Evolutionary conservation across 2,329 filamentous ascomycete species (phyloP).

Genomic region (Cryphonectria carpinicola): DNA sequence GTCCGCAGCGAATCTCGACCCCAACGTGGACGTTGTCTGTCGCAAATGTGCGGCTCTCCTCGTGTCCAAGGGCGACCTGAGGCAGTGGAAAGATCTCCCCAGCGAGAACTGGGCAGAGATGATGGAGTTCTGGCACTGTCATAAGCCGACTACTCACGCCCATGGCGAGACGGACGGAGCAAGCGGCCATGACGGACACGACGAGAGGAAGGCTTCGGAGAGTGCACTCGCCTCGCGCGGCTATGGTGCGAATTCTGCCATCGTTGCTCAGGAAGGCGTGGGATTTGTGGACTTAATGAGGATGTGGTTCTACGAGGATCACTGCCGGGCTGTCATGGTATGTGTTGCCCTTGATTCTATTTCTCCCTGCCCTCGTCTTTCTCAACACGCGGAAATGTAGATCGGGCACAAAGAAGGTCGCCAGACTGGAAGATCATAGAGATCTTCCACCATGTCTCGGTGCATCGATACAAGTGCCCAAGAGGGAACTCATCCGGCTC

Average conservation of each 20-base stretch:
- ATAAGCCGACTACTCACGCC: conserved; percentile 69
- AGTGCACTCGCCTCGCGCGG: conserved; percentile 65
- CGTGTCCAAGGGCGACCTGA: conserved; percentile 28
- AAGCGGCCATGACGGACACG: conserved; percentile 30
- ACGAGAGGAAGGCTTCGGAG: conserved; percentile 38
- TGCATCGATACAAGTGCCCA: conserved; percentile 72
- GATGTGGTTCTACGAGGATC: conserved; percentile 69
- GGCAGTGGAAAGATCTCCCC: conserved; percentile 85
- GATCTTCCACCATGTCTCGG: conserved; percentile 55
- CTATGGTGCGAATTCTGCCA: conserved; percentile 80
- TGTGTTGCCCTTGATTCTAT: conserved; percentile 30
- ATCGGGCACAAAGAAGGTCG: conserved; percentile 66
- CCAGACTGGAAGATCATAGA: conserved; percentile 48
- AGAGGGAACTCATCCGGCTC: conserved; percentile 50
- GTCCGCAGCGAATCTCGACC: conserved; percentile 23
- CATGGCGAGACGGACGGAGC: conserved; percentile 51
- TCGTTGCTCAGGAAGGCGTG: conserved; percentile 66
- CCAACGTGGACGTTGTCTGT: conserved; percentile 18
- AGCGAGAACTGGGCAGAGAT: conserved; percentile 99
- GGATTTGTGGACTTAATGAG: conserved; percentile 83
- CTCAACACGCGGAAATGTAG: background rate
- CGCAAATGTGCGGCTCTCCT: conserved; percentile 33
- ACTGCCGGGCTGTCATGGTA: conserved; percentile 60
- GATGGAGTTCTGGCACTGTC: conserved; percentile 99
- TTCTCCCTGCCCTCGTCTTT: background rate